phyloP scores from a whole-genome alignment of 225 moss, liverwort and hornwort genomes.

The Lunularia cruciata region DNA sequence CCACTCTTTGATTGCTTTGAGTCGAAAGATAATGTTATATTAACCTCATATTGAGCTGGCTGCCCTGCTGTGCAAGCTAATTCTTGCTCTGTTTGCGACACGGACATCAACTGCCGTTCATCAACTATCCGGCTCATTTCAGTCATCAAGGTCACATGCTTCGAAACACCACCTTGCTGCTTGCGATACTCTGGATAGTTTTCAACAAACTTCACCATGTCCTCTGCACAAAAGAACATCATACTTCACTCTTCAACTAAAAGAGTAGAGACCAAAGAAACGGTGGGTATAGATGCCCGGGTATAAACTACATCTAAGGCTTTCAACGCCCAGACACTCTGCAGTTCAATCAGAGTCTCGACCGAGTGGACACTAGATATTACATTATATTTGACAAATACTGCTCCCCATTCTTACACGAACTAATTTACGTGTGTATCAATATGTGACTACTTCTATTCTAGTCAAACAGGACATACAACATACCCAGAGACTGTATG shows the following conservation, averaged over 20 bases:
- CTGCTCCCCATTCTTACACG: background rate
- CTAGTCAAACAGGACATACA: too few relatives aligned
- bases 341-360: background rate
- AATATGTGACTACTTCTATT: too few relatives aligned
- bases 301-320: too few relatives aligned
- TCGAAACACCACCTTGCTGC: slow-evolving; percentile 94
- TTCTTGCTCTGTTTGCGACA: slow-evolving; percentile 96
- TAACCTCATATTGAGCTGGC: slow-evolving; percentile 84
- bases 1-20: background rate
- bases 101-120: slow-evolving; percentile 96
- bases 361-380: background rate
- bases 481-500: slow-evolving; percentile 86
- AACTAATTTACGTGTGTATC: too few relatives aligned
- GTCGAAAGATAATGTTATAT: background rate
- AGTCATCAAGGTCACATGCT: slow-evolving; percentile 98
- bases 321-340: too few relatives aligned
- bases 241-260: too few relatives aligned
- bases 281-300: too few relatives aligned
- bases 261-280: too few relatives aligned
- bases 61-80: slow-evolving; percentile 90
- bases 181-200: slow-evolving; percentile 98
- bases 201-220: slow-evolving; percentile 99
- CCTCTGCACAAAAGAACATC: slow-evolving; percentile 85
- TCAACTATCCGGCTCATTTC: slow-evolving; percentile 99
- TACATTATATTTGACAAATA: background rate